A percentile compares a stretch with the other conserved stretches of the same genome.
These are phyloP conservation scores for Tolypocladium capitatum DNA, from an alignment of 2,329 filamentous ascomycete species.

Conservation along the genomic window DNA sequence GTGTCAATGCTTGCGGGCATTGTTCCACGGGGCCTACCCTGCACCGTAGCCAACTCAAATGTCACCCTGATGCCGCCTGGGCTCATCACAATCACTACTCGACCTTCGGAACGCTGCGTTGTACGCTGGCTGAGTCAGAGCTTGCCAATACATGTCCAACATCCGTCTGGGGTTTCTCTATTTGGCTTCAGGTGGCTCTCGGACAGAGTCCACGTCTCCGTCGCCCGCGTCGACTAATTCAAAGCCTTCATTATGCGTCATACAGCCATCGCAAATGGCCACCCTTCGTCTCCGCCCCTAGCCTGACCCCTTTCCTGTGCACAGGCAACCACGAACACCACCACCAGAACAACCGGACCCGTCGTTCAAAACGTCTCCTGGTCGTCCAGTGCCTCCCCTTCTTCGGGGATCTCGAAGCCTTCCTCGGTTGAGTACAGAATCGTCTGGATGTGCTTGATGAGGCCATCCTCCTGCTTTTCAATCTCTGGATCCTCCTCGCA, in stretches of 20 bases:
- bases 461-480: constrained; percentile 82
- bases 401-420: constrained; percentile 78
- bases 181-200: background rate
- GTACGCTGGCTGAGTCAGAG: background rate
- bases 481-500: constrained; percentile 86
- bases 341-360: background rate
- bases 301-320: background rate
- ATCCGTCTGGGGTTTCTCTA: background rate
- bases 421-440: constrained; percentile 97
- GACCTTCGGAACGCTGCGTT: too few relatives aligned
- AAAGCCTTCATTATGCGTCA: constrained; percentile 3
- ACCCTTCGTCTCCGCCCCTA: background rate
- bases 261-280: background rate
- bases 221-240: background rate
- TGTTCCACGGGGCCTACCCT: background rate
- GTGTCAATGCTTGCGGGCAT: too few relatives aligned
- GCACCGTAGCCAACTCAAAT: background rate
- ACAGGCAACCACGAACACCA: constrained; percentile 1
- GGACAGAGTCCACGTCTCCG: background rate
- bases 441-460: constrained; percentile 91
- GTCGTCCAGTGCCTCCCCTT: constrained; percentile 58
- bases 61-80: background rate
- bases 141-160: background rate
- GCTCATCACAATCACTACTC: background rate
- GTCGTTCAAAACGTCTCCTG: constrained; percentile 60